Percentiles rank a stretch among this genome's conserved stretches.
phyloP scores from a whole-genome alignment of 306 rosid species.

The Cicer bijugum region DNA sequence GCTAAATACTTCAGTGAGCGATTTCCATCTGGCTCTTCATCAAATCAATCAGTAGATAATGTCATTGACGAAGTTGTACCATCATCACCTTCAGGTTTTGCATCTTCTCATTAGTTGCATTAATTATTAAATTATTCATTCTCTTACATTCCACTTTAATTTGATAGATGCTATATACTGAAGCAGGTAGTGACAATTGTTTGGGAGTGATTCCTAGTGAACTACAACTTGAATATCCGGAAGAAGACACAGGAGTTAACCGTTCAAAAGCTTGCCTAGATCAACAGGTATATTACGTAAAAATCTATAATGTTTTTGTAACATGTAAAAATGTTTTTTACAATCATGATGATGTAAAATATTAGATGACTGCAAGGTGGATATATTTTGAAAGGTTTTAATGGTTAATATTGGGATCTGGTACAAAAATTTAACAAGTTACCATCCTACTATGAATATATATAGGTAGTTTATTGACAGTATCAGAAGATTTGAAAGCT shows the following conservation, averaged over 20 bases:
- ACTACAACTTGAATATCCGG: conserved; percentile 50
- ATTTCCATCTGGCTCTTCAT: conserved; percentile 48
- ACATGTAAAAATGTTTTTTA: background rate
- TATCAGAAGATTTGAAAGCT: conserved; percentile 24
- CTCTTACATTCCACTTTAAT: conserved; percentile 36
- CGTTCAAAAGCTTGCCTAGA: conserved; percentile 48
- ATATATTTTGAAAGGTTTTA: conserved; percentile 37
- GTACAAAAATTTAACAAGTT: conserved; percentile 17
- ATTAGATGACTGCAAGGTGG: conserved; percentile 13
- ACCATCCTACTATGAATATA: conserved; percentile 1
- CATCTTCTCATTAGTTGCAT: conserved; percentile 31
- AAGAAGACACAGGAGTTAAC: conserved; percentile 51
- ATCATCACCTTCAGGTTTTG: conserved; percentile 67
- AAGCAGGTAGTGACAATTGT: conserved; percentile 59
- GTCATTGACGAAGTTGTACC: conserved; percentile 56
- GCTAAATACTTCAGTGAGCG: conserved; percentile 73
- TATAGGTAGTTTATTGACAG: background rate
- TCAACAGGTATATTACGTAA: conserved; percentile 50
- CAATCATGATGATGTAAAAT: background rate
- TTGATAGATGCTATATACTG: conserved; percentile 41
- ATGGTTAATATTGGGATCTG: conserved; percentile 32
- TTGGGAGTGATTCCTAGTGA: conserved; percentile 52
- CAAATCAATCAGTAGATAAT: conserved; percentile 52
- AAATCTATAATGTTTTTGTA: conserved; percentile 34
- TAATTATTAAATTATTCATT: conserved; percentile 22